Base-by-base conservation (phyloP, 169 alveolate genomes). In the Plasmodium vinckei region DNA sequence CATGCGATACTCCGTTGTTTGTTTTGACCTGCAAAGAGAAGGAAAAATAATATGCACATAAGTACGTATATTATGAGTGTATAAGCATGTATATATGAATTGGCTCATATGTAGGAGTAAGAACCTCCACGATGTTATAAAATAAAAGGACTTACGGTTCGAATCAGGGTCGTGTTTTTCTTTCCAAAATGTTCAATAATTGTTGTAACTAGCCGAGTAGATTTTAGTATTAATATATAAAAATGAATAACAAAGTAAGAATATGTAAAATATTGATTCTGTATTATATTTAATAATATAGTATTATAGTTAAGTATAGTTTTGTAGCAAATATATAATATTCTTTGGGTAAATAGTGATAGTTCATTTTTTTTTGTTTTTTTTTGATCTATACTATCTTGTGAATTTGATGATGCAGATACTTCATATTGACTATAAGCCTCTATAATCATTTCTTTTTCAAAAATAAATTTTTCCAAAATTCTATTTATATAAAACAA, bases 351-450 rank as follows among this genome's bases (percentile, higher is more conserved):
- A 47, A 82, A 82, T 25, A 82, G 12, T 13, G 90, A 67, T 1
- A 82, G 19, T 10, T 65, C 90, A 42, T 82, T 82, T 42, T 67
- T 65, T 42, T 17, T 82, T 17, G 9, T 39, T 17, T 67, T 67
- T 42, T 56, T 82, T 13, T 53, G 27, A 12, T 47, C 72, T 15
- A 39, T 54, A 23, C 5, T 12, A 44, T 54, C 12, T 2, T 79
- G 17, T 42, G 42, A 12, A 56, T 71, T 82, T 19, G 39, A 27
- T 10, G 90, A 82, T 51, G 90, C 79, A 65, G 19, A 39, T 15
- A 82, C 44, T 65, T 82, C 90, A 33, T 82, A 82, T 0, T 70
- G 90, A 33, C 90, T 82, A 64, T 82, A 82, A 12, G 90, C 72
- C 5, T 82, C 59, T 44, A 82, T 67, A 9, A 82, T 65, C 10